A percentile compares a stretch with the other conserved stretches of the same genome.
phyloP scores from a whole-genome alignment of 306 rosid species.

The Lupinus albus region DNA sequence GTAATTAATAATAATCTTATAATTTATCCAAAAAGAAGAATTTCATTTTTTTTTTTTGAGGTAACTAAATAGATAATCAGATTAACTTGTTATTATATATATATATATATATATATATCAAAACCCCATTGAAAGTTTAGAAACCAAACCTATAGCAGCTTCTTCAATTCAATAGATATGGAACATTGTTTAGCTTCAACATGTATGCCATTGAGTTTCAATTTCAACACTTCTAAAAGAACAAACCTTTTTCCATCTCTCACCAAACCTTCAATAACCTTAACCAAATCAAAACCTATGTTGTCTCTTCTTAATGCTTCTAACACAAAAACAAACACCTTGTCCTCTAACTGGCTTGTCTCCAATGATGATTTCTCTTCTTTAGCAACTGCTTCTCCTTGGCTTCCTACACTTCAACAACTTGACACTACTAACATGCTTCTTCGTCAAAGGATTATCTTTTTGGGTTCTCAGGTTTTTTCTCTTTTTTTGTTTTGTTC shows the following conservation, averaged over 20 bases:
- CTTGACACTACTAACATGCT: conserved; percentile 90
- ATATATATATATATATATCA: too few species aligned
- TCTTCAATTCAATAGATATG: neutral
- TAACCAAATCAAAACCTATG: conserved; percentile 32
- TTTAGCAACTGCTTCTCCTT: conserved; percentile 48
- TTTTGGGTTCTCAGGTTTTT: conserved; percentile 85
- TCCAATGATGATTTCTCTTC: conserved; percentile 43
- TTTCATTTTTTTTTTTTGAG: too few species aligned
- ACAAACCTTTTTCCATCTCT: neutral
- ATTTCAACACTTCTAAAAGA: neutral
- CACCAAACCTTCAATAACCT: conserved; percentile 36
- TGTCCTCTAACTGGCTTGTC: conserved; percentile 71
- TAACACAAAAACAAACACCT: conserved; percentile 42
- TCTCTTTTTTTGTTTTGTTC: neutral
- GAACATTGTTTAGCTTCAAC: conserved; percentile 43
- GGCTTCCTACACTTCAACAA: conserved; percentile 76
- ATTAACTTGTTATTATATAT: too few species aligned
- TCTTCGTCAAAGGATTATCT: conserved; percentile 91
- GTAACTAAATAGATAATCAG: too few species aligned
- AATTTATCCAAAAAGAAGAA: too few species aligned
- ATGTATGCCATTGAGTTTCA: conserved; percentile 47
- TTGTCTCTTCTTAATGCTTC: conserved; percentile 38
- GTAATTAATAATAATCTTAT: too few species aligned
- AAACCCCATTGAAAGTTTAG: too few species aligned
- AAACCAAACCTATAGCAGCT: too few species aligned